Conservation (phyloP, 768 basidiomycete genomes). For the Amanita brunnescens region DNA sequence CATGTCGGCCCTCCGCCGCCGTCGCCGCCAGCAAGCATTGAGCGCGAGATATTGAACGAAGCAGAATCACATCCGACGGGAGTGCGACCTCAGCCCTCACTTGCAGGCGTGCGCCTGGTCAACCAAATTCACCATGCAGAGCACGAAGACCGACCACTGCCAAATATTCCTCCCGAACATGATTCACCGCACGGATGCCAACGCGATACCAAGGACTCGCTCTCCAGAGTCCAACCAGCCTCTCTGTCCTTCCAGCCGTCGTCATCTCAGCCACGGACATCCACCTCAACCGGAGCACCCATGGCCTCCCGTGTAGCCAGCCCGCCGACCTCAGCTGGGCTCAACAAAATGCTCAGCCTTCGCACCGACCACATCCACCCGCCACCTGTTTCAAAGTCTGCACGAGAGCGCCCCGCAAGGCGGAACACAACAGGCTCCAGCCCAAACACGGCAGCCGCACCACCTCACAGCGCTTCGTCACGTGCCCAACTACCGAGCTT, state of each 20-base stretch:
- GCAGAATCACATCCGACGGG: neutral
- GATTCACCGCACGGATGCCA: neutral
- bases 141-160: neutral
- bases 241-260: constrained; percentile 6
- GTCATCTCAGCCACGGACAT: neutral
- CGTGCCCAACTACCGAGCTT: neutral
- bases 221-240: neutral
- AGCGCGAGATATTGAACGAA: constrained; percentile 16
- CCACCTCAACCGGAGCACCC: too few species aligned
- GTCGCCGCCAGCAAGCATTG: constrained; percentile 28
- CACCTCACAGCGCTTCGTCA: constrained; percentile 22
- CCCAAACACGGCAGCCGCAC: constrained; percentile 18
- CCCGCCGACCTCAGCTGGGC: constrained; percentile 11
- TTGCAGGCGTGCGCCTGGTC: constrained; percentile 1
- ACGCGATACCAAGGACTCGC: neutral
- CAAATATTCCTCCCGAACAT: neutral
- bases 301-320: constrained; percentile 2
- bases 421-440: constrained; percentile 67
- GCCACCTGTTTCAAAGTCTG: constrained; percentile 22
- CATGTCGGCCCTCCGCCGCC: constrained; percentile 51
- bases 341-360: constrained; percentile 18
- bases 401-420: constrained; percentile 34
- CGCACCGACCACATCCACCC: constrained; percentile 45
- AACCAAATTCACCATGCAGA: neutral
- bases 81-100: neutral